Evolutionary conservation across 164 flowering plant species (phyloP), one percentile per base, ranked within the genome.

Genomic region (Berberis thunbergii): DNA sequence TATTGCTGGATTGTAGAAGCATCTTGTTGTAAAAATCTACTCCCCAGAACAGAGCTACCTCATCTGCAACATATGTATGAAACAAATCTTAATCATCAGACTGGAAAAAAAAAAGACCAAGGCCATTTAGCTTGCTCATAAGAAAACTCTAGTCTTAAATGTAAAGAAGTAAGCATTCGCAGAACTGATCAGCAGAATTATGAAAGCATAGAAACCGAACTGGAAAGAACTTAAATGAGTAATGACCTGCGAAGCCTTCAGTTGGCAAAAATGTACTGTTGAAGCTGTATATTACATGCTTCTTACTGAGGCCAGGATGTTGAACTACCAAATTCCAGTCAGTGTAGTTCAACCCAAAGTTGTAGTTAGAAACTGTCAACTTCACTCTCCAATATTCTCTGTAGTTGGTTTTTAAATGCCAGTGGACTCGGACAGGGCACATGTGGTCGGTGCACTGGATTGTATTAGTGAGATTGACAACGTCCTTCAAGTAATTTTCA

Each of bases 391-490:
- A 87, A 9, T 84, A 67, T 0, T 69, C 68, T 50, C 57, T 63
- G 68, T 87, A 87, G 69, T 79, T 87, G 64, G 49, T 73, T 72
- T 81, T 79, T 0, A 84, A 44, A 54, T 83, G 89, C 89, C 93
- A 87, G 62, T 87, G 89, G 48, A 87, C 79, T 64, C 76, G 76
- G 45, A 84, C 42, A 0, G 85, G 84, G 72, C 93, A 87, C 86
- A 81, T 87, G 55, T 87, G 88, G 65, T 81, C 81, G 0, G 85
- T 77, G 80, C 94, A 87, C 43, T 57, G 75, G 6, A 84, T 1
- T 9, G 54, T 4, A 52, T 7, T 26, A 52, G 3, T 6, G 13
- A 52, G 1, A 4, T 10, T 10, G 10, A 2, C 54, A 2, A 4
- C 1, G 4, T 2, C 12, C 54, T 10, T 4, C 2, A 4, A 52